phyloP scores from a whole-genome alignment of 257 asterid species.

The Knoxia roxburghii region DNA sequence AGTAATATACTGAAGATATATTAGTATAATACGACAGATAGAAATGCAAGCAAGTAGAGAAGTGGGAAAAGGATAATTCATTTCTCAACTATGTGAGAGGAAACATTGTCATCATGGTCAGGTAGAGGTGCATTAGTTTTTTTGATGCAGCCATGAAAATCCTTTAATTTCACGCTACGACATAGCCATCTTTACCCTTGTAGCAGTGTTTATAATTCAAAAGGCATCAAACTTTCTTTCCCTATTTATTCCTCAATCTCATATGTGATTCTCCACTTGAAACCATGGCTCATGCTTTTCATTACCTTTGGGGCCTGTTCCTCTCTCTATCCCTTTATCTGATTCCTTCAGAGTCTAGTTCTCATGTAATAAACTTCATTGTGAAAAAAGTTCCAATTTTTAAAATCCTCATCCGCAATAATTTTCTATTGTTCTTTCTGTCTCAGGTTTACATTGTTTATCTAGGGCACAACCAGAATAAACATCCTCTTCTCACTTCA shows the following conservation, averaged over 20 bases:
- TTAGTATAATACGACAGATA: neutral
- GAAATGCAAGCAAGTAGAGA: slow-evolving; percentile 3
- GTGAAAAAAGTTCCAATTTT: neutral
- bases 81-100: neutral
- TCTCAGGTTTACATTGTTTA: slow-evolving; percentile 49
- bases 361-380: slow-evolving; percentile 30
- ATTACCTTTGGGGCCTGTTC: slow-evolving; percentile 36
- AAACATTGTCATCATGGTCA: slow-evolving; percentile 2
- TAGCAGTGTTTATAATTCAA: neutral
- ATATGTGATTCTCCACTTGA: slow-evolving; percentile 13
- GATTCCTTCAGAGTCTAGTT: slow-evolving; percentile 29
- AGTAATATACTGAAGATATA: slow-evolving; percentile 3
- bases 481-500: slow-evolving; percentile 33
- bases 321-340: slow-evolving; percentile 40
- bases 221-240: neutral
- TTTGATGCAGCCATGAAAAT: slow-evolving; percentile 12
- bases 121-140: neutral
- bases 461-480: slow-evolving; percentile 34
- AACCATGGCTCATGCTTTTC: slow-evolving; percentile 8
- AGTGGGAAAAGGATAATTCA: neutral
- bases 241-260: slow-evolving; percentile 13
- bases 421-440: slow-evolving; percentile 7
- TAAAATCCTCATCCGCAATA: neutral
- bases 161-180: slow-evolving; percentile 10
- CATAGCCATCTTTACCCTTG: neutral